Conservation (phyloP, 495 filamentous ascomycete genomes). For the Letharia columbiana region DNA sequence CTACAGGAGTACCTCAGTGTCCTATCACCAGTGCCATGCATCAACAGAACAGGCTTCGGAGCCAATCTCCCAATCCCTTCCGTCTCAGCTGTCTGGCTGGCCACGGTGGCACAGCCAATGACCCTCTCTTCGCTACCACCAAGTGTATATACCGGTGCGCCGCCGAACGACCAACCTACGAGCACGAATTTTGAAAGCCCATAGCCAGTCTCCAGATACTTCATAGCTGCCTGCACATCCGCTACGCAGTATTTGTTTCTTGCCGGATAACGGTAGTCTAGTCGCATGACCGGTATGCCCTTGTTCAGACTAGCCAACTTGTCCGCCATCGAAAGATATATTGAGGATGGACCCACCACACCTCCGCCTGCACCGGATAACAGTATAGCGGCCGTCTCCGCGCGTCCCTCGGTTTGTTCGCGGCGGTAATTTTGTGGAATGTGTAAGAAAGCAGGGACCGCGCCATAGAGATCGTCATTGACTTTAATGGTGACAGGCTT, state of each 20-base stretch:
- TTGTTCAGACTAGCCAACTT: constrained; percentile 26
- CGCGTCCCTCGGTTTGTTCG: neutral
- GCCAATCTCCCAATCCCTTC: constrained; percentile 27
- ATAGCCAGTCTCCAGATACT: constrained; percentile 32
- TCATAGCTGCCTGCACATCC: constrained; percentile 35
- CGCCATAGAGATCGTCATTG: neutral
- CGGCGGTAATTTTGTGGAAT: neutral
- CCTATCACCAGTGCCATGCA: constrained; percentile 35
- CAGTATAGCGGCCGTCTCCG: neutral
- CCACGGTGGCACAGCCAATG: constrained; percentile 33
- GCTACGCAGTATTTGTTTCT: constrained; percentile 29
- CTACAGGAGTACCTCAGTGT: constrained; percentile 30
- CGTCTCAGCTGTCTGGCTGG: constrained; percentile 30
- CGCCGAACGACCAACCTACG: constrained; percentile 31
- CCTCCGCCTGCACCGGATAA: neutral
- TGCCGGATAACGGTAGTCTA: constrained; percentile 39
- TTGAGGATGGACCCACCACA: neutral
- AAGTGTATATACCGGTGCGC: constrained; percentile 34
- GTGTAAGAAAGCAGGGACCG: neutral
- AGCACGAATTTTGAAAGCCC: constrained; percentile 27
- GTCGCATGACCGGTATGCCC: constrained; percentile 33
- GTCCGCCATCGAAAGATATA: constrained; percentile 3
- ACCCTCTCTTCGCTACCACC: constrained; percentile 31
- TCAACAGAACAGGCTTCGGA: constrained; percentile 31
- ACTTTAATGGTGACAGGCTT: neutral